Percentiles rank a stretch among this genome's conserved stretches.
These are phyloP conservation scores for Leccinum griseonigrum DNA, from an alignment of 1,284 basidiomycete genomes.

Conservation along the genomic window DNA sequence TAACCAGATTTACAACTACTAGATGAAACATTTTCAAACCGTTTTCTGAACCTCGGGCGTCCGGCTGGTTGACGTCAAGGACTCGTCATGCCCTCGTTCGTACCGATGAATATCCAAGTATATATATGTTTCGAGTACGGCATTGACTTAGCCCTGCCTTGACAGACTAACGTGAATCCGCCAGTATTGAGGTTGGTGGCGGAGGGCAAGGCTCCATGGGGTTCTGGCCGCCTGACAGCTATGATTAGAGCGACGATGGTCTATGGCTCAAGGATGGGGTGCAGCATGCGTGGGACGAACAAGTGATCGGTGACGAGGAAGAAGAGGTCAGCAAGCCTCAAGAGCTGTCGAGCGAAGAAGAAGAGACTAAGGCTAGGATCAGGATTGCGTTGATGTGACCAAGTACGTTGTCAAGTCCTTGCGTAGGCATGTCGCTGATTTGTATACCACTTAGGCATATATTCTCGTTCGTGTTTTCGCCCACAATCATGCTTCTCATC, in stretches of 20 bases:
- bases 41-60: conserved; percentile 83
- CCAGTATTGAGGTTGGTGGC: conserved; percentile 45
- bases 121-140: conserved; percentile 10
- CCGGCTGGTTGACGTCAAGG: conserved; percentile 83
- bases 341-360: conserved; percentile 15
- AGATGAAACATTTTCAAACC: conserved; percentile 95
- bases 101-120: conserved; percentile 80
- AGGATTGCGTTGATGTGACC: background rate
- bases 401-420: too few species aligned
- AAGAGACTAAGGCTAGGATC: background rate
- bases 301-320: conserved; percentile 32
- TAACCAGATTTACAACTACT: background rate
- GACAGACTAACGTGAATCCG: conserved; percentile 7
- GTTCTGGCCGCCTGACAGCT: conserved; percentile 70
- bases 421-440: too few species aligned
- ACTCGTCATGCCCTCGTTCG: conserved; percentile 76
- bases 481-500: conserved; percentile 96
- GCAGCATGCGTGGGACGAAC: conserved; percentile 32
- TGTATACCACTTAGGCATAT: too few species aligned
- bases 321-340: conserved; percentile 20
- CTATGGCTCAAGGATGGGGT: conserved; percentile 56
- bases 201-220: conserved; percentile 80
- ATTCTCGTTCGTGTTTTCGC: conserved; percentile 58
- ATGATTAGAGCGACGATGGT: conserved; percentile 39
- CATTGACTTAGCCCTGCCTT: background rate